A percentile compares a stretch with the other conserved stretches of the same genome.
Conservation (phyloP, 371 early-diverging fungal species). For the Rhizopus delemar region DNA sequence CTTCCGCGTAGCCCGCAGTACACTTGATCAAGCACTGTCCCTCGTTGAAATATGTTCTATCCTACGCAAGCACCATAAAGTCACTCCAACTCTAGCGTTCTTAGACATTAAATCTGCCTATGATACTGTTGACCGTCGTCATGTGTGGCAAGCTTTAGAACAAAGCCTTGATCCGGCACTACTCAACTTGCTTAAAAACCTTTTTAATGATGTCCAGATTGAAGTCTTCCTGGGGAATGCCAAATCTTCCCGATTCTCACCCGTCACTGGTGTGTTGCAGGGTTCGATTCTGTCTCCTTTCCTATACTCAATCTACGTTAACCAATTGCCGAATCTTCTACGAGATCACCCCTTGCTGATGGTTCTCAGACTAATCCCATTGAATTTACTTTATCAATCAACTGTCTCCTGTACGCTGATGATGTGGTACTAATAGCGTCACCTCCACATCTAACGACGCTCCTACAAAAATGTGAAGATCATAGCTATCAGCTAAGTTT, state of each 20-base stretch:
- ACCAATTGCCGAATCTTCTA: no score
- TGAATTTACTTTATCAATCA: no score
- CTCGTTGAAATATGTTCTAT: slow-evolving; percentile 12
- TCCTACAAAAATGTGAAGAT: no score
- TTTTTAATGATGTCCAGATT: slow-evolving; percentile 23
- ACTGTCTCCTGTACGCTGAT: no score
- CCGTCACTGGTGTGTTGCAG: slow-evolving; percentile 17
- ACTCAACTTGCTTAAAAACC: slow-evolving; percentile 6
- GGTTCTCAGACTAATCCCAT: no score
- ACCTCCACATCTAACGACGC: no score
- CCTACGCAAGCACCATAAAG: neutral
- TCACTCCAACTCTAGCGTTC: slow-evolving; percentile 15
- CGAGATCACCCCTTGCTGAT: no score
- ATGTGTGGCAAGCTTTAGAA: neutral
- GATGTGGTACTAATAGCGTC: no score
- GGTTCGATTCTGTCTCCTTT: neutral
- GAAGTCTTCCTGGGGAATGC: slow-evolving; percentile 1
- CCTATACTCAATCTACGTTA: no score
- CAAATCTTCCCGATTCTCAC: slow-evolving; percentile 16
- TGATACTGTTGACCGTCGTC: slow-evolving; percentile 16
- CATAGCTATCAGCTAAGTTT: no score
- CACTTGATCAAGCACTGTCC: slow-evolving; percentile 32
- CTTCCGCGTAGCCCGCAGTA: slow-evolving; percentile 20
- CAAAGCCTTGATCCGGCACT: neutral
- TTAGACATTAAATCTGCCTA: slow-evolving; percentile 22